phyloP scores from a whole-genome alignment of 441 rosid genomes.

The Croton laevigatus region DNA sequence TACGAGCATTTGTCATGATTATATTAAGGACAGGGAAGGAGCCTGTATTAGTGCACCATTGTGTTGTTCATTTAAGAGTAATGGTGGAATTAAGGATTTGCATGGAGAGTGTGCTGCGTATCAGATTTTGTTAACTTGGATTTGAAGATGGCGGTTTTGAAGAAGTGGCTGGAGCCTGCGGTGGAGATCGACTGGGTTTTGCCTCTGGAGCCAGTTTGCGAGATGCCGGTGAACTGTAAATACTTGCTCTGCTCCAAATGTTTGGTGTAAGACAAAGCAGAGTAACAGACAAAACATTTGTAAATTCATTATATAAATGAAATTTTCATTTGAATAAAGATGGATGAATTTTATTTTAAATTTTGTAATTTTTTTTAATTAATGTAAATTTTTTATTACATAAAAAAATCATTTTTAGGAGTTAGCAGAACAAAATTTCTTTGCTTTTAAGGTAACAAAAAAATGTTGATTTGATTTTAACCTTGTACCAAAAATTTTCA shows the following conservation, averaged over 20 bases:
- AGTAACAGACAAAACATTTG: too few species aligned
- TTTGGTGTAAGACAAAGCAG: too few species aligned
- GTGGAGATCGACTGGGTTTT: constrained; percentile 49
- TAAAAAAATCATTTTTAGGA: too few species aligned
- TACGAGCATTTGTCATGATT: constrained; percentile 43
- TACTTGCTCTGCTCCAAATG: constrained; percentile 41
- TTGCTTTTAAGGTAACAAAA: too few species aligned
- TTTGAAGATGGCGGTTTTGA: constrained; percentile 19
- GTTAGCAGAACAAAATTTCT: too few species aligned
- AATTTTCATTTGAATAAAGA: too few species aligned
- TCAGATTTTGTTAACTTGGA: constrained; percentile 49
- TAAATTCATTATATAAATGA: too few species aligned
- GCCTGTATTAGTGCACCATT: constrained; percentile 26
- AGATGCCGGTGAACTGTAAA: constrained; percentile 35
- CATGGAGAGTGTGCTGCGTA: constrained; percentile 41
- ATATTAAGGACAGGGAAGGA: constrained; percentile 22
- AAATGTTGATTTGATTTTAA: too few species aligned
- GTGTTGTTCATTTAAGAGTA: constrained; percentile 40
- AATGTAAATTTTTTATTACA: too few species aligned
- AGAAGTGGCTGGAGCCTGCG: constrained; percentile 49
- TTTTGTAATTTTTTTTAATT: too few species aligned
- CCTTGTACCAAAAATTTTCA: too few species aligned
- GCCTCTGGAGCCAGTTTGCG: constrained; percentile 44
- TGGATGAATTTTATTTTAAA: too few species aligned
- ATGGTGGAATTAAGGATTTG: constrained; percentile 32